Base-by-base conservation (phyloP, 1,284 basidiomycete genomes). In the Moesziomyces parantarcticus region DNA sequence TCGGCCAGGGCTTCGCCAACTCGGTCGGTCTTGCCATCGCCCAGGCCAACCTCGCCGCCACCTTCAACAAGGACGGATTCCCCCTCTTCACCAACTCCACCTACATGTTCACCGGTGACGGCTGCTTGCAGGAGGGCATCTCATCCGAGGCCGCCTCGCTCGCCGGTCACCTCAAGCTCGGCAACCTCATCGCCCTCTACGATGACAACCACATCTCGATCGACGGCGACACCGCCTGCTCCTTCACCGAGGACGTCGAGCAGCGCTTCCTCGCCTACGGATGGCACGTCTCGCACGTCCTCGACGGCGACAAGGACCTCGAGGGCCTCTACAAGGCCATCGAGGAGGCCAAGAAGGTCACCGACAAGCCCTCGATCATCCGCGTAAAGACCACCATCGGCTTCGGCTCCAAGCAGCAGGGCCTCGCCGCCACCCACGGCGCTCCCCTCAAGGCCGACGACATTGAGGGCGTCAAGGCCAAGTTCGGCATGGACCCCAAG, bases 91-190 rank as follows among this genome's bases (percentile, higher is more conserved):
- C 92, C 87, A 97, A 96, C 88, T 90, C 91, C 86, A 96, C 93
- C 50, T 97, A 92, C 85, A 78, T 90, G 55, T 94, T 97, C 87
- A 88, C 89, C 65, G 94, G 94, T 84, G 94, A 97, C 85, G 94
- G 94, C 60, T 97, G 94, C 86, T 88, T 97, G 74, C 93, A 94
- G 91, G 94, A 97, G 86, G 94, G 94, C 88, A 90, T 97, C 78
- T 88, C 93, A 22, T 89, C 89, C 76, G 94, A 97, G 85, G 93
- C 94, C 26, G 91, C 91, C 72, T 94, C 92, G 82, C 88, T 97
- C 72, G 94, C 94, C 66, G 94, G 87, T 77, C 94, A 97, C 86
- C 88, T 97, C 78, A 90, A 94, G 85, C 89, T 97, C 58, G 92
- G 92, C 68, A 97, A 96, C 87, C 87, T 97, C 77, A 91, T 97